These are phyloP conservation scores for Entomortierella lignicola DNA, from an alignment of 192 early-diverging fungal species.

Conservation along the genomic window DNA sequence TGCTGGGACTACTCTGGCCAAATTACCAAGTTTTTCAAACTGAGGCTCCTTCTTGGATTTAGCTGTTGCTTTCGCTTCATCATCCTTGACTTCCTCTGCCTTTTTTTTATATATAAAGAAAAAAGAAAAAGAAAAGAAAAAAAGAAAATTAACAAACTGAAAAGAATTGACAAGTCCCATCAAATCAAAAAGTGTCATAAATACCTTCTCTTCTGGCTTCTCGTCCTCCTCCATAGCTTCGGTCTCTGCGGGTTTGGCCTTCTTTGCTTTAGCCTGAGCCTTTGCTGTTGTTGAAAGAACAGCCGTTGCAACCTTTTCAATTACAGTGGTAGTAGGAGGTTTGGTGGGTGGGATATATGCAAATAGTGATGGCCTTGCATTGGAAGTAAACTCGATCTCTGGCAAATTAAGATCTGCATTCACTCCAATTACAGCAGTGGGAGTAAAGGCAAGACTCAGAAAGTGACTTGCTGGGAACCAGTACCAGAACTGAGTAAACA, in stretches of 20 bases:
- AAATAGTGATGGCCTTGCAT: conserved; percentile 89
- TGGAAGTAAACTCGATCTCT: conserved; percentile 86
- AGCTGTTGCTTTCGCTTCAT: conserved; percentile 71
- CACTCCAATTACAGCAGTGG: conserved; percentile 95
- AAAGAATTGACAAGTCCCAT: neutral
- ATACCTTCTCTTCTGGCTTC: conserved; percentile 55
- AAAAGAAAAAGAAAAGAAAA: conserved; percentile 46
- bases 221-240: conserved; percentile 71
- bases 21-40: conserved; percentile 84
- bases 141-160: neutral
- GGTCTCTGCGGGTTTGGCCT: conserved; percentile 65
- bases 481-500: conserved; percentile 99
- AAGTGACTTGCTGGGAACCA: conserved; percentile 99
- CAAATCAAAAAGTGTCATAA: neutral
- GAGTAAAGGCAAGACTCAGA: conserved; percentile 92
- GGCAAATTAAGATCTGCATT: conserved; percentile 90
- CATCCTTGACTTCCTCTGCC: conserved; percentile 68
- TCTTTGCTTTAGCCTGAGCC: conserved; percentile 86
- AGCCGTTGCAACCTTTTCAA: conserved; percentile 94
- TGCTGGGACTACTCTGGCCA: conserved; percentile 87
- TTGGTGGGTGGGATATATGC: conserved; percentile 92
- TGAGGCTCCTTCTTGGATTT: conserved; percentile 82
- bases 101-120: too few species aligned
- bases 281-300: conserved; percentile 97
- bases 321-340: conserved; percentile 78